Evolutionary conservation across 805 yeast genomes (phyloP), one percentile per base, ranked within the genome.

Genomic region (Blastobotrys terrestris): DNA sequence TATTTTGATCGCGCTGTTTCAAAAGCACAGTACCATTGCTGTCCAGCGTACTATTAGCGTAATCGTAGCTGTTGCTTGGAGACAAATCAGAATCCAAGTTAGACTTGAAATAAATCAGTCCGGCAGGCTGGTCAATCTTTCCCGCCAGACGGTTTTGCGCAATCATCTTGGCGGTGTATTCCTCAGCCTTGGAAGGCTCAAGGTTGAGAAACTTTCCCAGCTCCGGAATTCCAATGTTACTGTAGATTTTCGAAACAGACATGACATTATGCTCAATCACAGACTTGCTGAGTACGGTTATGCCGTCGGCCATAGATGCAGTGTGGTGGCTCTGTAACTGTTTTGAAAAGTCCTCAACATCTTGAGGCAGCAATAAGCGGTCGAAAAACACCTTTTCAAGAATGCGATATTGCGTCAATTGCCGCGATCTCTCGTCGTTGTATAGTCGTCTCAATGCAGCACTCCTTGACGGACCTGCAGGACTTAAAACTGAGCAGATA

Each of bases 241-340:
- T 51, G 56, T 63, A 67, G 21, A 67, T 53, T 39, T 58, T 57
- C 2, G 71, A 66, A 2, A 67, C 61, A 2, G 71, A 64, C 21
- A 62, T 54, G 26, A 67, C 59, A 50, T 67, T 67, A 53, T 67
- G 71, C 49, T 66, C 69, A 19, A 63, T 58, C n/a, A 67, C 60
- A 1, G 71, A 67, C 21, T 61, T 39, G 35, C 55, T 54, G 18
- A 67, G 55, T 2, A 61, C 67, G 15, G 67, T 62, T n/a, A 58
- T 55, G 13, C 63, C 66, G 31, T 60, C 61, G 2, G 60, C 51
- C 39, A 55, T 26, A n/a, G 16, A 35, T 11, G 60, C 60, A 42
- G 48, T 20, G 31, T 58, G 63, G 42, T 61, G 65, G 13, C 54
- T 53, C 8, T 53, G 47, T 39, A 63, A 53, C 26, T 48, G 45